Percentiles rank a stretch among this genome's conserved stretches.
phyloP scores from a whole-genome alignment of 495 filamentous ascomycete genomes.

The Penicillium silybi region DNA sequence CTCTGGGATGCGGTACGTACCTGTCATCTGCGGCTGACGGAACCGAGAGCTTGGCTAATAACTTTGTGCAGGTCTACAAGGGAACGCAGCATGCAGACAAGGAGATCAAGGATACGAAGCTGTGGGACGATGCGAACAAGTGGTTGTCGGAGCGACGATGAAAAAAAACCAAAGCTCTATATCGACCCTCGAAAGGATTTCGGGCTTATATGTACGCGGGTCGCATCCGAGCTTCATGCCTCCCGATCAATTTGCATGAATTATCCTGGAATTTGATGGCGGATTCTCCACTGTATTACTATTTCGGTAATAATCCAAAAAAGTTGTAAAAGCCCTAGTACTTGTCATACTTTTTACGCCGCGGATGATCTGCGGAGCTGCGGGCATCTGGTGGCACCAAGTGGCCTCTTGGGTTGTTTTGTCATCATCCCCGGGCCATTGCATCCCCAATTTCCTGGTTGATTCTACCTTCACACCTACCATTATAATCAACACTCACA shows the following conservation, averaged over 20 bases:
- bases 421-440: constrained; percentile 1
- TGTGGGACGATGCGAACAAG: constrained; percentile 62
- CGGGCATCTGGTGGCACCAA: background rate
- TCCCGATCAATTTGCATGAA: constrained; percentile 6
- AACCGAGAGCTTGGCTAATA: constrained; percentile 4
- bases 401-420: constrained; percentile 8
- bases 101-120: constrained; percentile 58
- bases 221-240: constrained; percentile 4
- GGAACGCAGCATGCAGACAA: constrained; percentile 63
- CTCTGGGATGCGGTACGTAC: constrained; percentile 74
- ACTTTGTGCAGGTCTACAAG: constrained; percentile 48
- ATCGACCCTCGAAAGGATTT: constrained; percentile 11
- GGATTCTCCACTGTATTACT: constrained; percentile 28
- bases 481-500: background rate
- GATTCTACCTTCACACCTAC: background rate
- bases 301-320: constrained; percentile 20
- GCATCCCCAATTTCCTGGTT: background rate
- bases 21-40: background rate
- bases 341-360: background rate
- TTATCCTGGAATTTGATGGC: background rate
- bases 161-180: constrained; percentile 24
- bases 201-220: constrained; percentile 9
- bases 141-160: constrained; percentile 56
- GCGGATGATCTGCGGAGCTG: constrained; percentile 2
- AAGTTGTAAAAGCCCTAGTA: constrained; percentile 1